Conservation (phyloP, 768 basidiomycete species). For the Clitopilus hobsonii region DNA sequence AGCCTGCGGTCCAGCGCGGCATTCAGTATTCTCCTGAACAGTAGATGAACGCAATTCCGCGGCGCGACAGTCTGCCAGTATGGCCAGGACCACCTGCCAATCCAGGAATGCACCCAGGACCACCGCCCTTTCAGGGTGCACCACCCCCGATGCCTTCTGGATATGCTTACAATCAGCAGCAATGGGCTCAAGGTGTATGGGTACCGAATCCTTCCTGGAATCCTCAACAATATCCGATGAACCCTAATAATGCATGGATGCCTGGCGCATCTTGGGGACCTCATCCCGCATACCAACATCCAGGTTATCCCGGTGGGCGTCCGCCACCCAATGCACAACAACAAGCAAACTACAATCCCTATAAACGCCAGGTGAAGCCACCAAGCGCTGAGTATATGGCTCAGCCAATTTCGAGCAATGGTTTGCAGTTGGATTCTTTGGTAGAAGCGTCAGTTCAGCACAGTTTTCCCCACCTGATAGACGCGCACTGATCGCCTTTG, state of each 20-base stretch:
- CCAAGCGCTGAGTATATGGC: conserved; percentile 62
- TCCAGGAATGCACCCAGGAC: conserved; percentile 8
- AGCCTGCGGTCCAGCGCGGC: neutral
- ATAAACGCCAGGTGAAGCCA: conserved; percentile 56
- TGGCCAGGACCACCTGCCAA: neutral
- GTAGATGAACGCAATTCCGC: neutral
- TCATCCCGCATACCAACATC: conserved; percentile 15
- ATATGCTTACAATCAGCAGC: conserved; percentile 33
- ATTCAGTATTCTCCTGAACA: neutral
- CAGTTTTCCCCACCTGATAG: neutral
- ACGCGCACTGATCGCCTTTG: neutral
- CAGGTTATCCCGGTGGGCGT: conserved; percentile 2
- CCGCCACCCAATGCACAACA: conserved; percentile 11
- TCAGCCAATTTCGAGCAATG: conserved; percentile 57
- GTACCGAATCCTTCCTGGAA: conserved; percentile 42
- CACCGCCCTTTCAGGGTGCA: conserved; percentile 38
- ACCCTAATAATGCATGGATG: conserved; percentile 28
- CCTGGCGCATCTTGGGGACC: conserved; percentile 34
- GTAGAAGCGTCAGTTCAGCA: conserved; percentile 48
- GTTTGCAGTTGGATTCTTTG: conserved; percentile 62
- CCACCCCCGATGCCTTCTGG: conserved; percentile 59
- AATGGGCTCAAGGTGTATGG: conserved; percentile 54
- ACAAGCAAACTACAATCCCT: conserved; percentile 42
- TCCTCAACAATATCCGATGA: conserved; percentile 19
- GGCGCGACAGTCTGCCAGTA: neutral